Base-by-base conservation (phyloP, 2,329 filamentous ascomycete species). In the Zymoseptoria crescenta region DNA sequence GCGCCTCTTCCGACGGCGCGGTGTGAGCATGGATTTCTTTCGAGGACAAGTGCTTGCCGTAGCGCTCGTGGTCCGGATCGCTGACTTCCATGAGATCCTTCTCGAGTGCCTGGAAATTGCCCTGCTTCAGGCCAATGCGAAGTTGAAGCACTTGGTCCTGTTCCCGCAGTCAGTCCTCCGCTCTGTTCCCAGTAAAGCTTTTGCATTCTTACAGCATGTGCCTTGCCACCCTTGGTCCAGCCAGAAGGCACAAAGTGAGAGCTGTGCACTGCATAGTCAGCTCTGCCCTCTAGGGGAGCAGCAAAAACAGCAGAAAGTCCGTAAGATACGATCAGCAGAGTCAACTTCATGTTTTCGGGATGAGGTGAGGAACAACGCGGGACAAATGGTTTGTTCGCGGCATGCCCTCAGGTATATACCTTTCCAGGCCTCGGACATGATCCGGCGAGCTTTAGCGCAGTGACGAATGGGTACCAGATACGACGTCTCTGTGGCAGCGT, bases 61-160 rank as follows among this genome's bases (percentile, higher is more conserved):
- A 88, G 21, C 75, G 76, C 1, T 76, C 72, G 65, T 85, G 79
- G 35, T 76, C 77, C 1, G 86, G 86, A 1, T 82, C 83, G 1
- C 86, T 86, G 30, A 88, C 77, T 55, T 85, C 81, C 58, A 85
- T 77, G 6, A 86, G 78, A 7, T 75, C 77, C 66, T 83, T 77
- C 69, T 87, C 84, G 54, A 88, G 57, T 19, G 57, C 52, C 5
- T 54, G 49, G 27, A 81, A 16, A 20, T 60, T 54, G 19, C 54
- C 54, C 45, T 64, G 62, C 59, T 63, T 66, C 61, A 68, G 45
- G 16, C 64, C 65, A 54, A 68, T 68, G 21, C 66, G 65, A 9
- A 68, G 60, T n/a, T 45, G 54, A 27, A 68, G 60, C 8, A 56
- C 30, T 52, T 63, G 55, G 13, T 60, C 52, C 59, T 58, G 57